Base-by-base conservation (phyloP, 345 rosid species). In the Syzygium jambos region DNA sequence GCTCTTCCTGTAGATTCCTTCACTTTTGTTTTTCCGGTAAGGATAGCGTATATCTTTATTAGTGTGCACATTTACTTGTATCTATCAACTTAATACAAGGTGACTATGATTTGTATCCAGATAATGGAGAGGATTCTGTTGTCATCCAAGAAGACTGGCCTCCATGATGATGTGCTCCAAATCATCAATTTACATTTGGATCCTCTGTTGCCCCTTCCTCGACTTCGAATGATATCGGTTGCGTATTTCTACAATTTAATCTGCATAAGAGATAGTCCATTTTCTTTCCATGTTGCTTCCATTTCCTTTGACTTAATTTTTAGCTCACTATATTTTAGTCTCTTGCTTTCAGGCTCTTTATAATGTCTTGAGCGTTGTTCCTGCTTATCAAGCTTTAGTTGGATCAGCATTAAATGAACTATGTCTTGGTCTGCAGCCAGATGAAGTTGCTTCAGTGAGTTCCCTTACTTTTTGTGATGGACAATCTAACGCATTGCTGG, bases 1-100 rank as follows among this genome's bases (percentile, higher is more conserved):
- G 95, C 99, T 84, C 98, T 98, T 88, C 99, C 99, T 85, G 98
- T 98, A 29, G 99, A 98, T 91, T 94, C 99, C 85, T 98, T 98
- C 90, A 93, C 93, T 63, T 96, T 98, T 91, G 93, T 98, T 89
- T 96, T 98, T 88, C 99, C 98, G 85, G 99, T 98, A 86, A 90
- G 96, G 90, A 84, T 73, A 86, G 57, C 57, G 82, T 51, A 15
- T 38, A 19, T 38, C 49, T 14, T 30, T 29, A 29, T 52, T 84
- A 23, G 25, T 30, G 10, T 19, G 46, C 43, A 29, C 57, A 7
- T 29, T 46, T 52, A 29, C 13, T 78, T 51, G 34, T 16, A 61
- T 52, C 84, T 25, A 59, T 88, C 85, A 30, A 78, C 85, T 46
- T 84, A 25, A 57, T 86, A 38, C 86, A 84, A 91, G 77, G 90